These are phyloP conservation scores for Moricandia moricandioides DNA, from an alignment of 345 rosid genomes.

Conservation along the genomic window DNA sequence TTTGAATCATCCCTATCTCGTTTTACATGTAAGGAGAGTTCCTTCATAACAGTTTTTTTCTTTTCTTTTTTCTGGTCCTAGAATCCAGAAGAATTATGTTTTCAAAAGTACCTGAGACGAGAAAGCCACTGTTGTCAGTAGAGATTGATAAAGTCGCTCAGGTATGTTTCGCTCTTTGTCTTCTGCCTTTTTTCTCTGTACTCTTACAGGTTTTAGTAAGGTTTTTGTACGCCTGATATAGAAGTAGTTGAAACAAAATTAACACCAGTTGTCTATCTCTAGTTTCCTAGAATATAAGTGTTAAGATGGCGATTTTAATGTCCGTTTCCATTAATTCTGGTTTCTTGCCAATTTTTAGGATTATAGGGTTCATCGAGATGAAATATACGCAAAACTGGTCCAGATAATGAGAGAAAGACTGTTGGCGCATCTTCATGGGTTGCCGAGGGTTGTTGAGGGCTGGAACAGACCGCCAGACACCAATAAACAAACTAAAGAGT, in stretches of 20 bases:
- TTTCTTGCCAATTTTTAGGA: conserved; percentile 48
- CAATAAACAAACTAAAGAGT: conserved; percentile 76
- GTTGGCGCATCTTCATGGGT: conserved; percentile 72
- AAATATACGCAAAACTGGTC: conserved; percentile 93
- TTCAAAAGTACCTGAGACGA: conserved; percentile 84
- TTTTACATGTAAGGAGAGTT: not conserved
- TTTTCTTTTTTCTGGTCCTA: conserved; percentile 37
- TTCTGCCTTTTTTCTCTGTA: conserved; percentile 12
- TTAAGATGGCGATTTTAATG: not conserved
- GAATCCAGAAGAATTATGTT: conserved; percentile 83
- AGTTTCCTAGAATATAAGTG: not conserved
- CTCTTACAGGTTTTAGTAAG: not conserved
- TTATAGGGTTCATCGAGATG: conserved; percentile 92
- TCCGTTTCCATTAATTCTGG: not conserved
- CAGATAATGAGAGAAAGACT: conserved; percentile 99
- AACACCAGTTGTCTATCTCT: not conserved
- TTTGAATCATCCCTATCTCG: not conserved
- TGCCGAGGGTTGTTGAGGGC: conserved; percentile 82
- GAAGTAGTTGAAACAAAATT: not conserved
- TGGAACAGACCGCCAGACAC: conserved; percentile 88
- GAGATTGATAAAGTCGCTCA: conserved; percentile 97
- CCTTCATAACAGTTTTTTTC: not conserved
- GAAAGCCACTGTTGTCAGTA: conserved; percentile 64
- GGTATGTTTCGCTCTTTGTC: conserved; percentile 44
- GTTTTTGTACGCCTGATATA: conserved; percentile 8